Percentiles rank a stretch among this genome's conserved stretches.
Conservation (phyloP, 225 moss, liverwort and hornwort genomes). For the Rhytidiadelphus loreus region DNA sequence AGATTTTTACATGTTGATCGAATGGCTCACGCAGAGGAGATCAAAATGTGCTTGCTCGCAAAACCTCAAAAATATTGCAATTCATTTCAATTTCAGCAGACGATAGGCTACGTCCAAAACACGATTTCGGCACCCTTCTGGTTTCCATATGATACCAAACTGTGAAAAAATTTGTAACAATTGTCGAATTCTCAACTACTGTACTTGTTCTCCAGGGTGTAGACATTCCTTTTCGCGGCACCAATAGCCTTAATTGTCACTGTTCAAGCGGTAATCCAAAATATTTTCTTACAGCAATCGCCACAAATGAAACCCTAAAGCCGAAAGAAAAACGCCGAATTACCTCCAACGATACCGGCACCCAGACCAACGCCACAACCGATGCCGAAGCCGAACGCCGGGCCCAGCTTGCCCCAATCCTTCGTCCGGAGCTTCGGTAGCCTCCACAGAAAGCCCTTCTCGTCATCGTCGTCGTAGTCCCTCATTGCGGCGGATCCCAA, state of each 20-base stretch:
- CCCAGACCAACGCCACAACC: constrained; percentile 86
- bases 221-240: background rate
- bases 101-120: background rate
- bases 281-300: background rate
- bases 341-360: constrained; percentile 53
- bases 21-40: background rate
- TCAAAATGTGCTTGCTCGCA: background rate
- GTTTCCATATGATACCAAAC: background rate
- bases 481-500: constrained; percentile 9
- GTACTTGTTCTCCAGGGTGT: background rate
- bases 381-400: constrained; percentile 77
- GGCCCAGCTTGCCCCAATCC: constrained; percentile 79
- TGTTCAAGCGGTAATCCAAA: background rate
- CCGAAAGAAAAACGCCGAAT: background rate
- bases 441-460: constrained; percentile 48
- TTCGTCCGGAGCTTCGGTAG: constrained; percentile 51
- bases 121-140: background rate
- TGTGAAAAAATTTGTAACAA: background rate
- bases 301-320: background rate
- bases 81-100: background rate
- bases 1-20: background rate
- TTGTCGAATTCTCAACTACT: background rate
- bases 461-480: constrained; percentile 38
- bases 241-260: background rate
- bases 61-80: background rate